Percentiles rank a stretch among this genome's conserved stretches.
phyloP scores from a whole-genome alignment of 1,284 basidiomycete genomes.

The Tremellales sp. region DNA sequence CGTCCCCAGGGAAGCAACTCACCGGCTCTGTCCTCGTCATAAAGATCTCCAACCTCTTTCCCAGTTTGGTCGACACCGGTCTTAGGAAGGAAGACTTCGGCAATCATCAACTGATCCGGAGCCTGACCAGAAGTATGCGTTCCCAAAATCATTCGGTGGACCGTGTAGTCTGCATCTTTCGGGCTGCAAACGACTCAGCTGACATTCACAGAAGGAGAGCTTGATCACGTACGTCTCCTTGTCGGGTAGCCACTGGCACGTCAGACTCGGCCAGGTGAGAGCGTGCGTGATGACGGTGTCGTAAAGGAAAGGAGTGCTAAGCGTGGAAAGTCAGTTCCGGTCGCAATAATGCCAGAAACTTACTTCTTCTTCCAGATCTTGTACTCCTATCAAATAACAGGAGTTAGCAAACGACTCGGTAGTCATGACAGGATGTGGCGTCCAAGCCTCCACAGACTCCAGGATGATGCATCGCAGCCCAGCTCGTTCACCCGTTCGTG shows the following conservation, averaged over 20 bases:
- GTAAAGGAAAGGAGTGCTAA: constrained; percentile 83
- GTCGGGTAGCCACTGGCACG: constrained; percentile 99
- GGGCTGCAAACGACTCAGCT: constrained; percentile 49
- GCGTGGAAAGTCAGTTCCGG: background rate
- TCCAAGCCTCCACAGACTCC: too few species aligned
- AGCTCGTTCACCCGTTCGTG: too few species aligned
- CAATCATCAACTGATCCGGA: constrained; percentile 95
- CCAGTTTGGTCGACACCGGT: constrained; percentile 53
- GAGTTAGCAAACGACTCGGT: constrained; percentile 2
- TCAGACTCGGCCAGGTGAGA: constrained; percentile 95
- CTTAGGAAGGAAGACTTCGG: constrained; percentile 88
- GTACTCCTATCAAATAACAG: constrained; percentile 48
- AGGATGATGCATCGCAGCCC: background rate
- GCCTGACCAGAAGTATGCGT: constrained; percentile 96
- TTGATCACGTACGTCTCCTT: constrained; percentile 69
- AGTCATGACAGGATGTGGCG: background rate
- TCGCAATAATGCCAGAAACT: constrained; percentile 2
- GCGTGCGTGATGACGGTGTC: constrained; percentile 97
- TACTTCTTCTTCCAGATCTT: constrained; percentile 76
- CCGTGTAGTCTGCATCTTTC: constrained; percentile 82
- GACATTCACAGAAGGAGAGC: background rate
- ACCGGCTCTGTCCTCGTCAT: constrained; percentile 86
- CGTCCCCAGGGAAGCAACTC: constrained; percentile 10
- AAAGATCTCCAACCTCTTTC: constrained; percentile 69
- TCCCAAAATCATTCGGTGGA: constrained; percentile 89